Evolutionary conservation across 768 basidiomycete species (phyloP).

Genomic region (Russula abietina): DNA sequence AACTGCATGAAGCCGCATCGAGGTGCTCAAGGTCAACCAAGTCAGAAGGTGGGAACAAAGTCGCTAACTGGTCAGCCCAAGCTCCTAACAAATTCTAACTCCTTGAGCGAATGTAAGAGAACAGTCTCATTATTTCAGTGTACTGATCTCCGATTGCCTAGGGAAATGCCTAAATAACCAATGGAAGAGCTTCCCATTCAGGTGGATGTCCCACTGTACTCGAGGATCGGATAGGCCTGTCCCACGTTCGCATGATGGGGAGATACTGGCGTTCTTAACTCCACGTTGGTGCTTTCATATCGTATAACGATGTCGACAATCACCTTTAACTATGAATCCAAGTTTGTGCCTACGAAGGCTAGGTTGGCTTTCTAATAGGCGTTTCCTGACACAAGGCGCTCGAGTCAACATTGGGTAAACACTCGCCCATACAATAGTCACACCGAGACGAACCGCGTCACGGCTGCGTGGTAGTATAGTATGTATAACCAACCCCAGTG

Average conservation of each 20-base stretch:
- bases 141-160: neutral
- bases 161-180: too few species aligned
- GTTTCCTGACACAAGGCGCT: neutral
- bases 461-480: too few species aligned
- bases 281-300: neutral
- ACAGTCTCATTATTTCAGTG: neutral
- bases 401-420: too few species aligned
- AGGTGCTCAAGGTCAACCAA: neutral
- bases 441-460: neutral
- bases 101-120: neutral
- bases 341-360: neutral
- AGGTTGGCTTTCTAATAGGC: neutral
- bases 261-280: neutral
- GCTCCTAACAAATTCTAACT: neutral
- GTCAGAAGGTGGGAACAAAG: neutral
- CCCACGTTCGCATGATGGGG: neutral
- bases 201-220: neutral
- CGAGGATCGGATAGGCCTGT: neutral
- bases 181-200: neutral
- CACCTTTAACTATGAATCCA: neutral
- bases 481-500: too few species aligned
- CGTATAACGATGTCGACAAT: neutral
- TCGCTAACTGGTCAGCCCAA: neutral
- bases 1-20: neutral
- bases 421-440: too few species aligned